Percentiles rank a stretch among this genome's conserved stretches.
Conservation (phyloP, 2,329 filamentous ascomycete species). For the Fusarium compactum region DNA sequence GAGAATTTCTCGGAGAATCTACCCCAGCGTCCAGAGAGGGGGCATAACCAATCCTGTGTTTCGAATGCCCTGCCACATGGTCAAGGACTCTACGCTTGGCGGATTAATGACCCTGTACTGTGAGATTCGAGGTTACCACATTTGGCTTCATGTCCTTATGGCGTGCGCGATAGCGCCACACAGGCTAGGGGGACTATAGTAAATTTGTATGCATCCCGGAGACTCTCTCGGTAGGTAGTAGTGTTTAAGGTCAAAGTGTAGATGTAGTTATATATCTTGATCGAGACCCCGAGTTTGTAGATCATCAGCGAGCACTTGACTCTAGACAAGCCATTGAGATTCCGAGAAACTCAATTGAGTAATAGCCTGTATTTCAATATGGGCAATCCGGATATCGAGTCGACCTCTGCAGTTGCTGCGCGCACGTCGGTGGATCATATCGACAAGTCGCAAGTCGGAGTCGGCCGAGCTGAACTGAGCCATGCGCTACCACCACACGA, state of each 20-base stretch:
- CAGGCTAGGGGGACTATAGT: constrained; percentile 4
- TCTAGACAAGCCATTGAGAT: not conserved
- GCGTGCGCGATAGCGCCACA: constrained; percentile 45
- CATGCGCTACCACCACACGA: constrained; percentile 47
- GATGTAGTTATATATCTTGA: constrained; percentile 42
- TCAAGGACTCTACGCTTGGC: constrained; percentile 1
- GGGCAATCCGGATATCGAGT: constrained; percentile 49
- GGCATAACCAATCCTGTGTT: constrained; percentile 15
- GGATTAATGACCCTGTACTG: constrained; percentile 11
- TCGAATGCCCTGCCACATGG: constrained; percentile 11
- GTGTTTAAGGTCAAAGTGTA: constrained; percentile 17
- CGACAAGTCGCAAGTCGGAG: constrained; percentile 45
- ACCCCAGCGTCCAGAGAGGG: constrained; percentile 24
- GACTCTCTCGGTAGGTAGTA: constrained; percentile 36
- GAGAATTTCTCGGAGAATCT: constrained; percentile 51
- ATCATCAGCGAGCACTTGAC: constrained; percentile 12
- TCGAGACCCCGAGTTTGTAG: constrained; percentile 19
- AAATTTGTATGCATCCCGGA: constrained; percentile 26
- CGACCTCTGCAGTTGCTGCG: constrained; percentile 42
- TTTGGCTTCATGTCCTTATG: constrained; percentile 41
- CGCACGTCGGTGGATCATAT: constrained; percentile 43
- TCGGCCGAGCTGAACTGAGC: constrained; percentile 56
- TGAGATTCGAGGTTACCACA: constrained; percentile 24
- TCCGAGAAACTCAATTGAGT: not conserved
- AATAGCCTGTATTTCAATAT: constrained; percentile 18